Evolutionary conservation across 148 eudicot genomes (phyloP).

Genomic region (Fallopia convolvulus): DNA sequence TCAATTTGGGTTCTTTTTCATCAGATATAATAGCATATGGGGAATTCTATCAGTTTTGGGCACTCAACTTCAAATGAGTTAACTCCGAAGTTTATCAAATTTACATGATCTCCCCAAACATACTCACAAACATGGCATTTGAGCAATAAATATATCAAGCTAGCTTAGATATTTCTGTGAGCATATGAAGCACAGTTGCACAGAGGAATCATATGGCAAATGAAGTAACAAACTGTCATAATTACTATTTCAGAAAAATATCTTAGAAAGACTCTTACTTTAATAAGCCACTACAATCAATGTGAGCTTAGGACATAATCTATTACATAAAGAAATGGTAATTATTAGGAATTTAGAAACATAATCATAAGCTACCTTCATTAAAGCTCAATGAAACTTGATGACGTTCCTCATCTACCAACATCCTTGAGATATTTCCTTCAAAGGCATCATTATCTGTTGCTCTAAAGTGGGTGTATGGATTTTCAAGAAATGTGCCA

Average conservation of each 20-base stretch:
- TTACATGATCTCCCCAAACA: background rate
- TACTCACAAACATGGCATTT: background rate
- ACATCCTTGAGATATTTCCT: conserved; percentile 14
- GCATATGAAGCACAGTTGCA: background rate
- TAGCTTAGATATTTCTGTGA: background rate
- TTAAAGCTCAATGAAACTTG: conserved; percentile 29
- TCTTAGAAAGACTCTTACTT: background rate
- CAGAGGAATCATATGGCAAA: background rate
- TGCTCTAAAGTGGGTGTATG: conserved; percentile 18
- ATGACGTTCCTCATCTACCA: conserved; percentile 21
- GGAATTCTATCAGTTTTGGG: too few relatives aligned
- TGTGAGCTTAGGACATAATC: background rate
- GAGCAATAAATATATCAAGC: background rate
- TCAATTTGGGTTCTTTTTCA: background rate
- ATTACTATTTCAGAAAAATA: background rate
- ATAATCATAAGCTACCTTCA: conserved; percentile 34
- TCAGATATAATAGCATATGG: background rate
- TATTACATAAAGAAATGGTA: background rate
- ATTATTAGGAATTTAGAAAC: background rate
- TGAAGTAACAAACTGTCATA: background rate
- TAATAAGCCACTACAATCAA: background rate
- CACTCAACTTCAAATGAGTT: background rate
- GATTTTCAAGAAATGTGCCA: background rate
- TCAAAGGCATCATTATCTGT: conserved; percentile 20
- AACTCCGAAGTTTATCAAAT: too few relatives aligned